phyloP scores from a whole-genome alignment of 805 yeast genomes.

The Monosporozyma aquatica region DNA sequence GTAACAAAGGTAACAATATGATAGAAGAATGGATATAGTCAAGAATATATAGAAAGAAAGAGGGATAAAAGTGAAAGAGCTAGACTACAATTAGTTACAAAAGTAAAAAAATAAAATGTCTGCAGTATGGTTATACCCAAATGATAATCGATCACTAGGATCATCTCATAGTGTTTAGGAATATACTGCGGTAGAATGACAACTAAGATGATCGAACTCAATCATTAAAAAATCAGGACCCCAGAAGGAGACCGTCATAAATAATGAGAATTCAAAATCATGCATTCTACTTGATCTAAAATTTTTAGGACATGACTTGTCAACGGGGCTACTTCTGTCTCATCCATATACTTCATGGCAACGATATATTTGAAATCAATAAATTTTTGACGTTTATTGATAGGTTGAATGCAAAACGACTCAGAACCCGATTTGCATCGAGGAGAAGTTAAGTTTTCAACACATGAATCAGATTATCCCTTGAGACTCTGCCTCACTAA shows the following conservation, averaged over 20 bases:
- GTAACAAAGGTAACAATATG: too few relatives aligned
- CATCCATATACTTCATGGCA: conserved; percentile 41
- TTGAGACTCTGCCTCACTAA: conserved; percentile 49
- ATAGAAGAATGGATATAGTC: not conserved
- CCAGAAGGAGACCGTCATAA: conserved; percentile 9
- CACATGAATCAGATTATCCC: conserved; percentile 15
- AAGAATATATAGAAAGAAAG: conserved; percentile 1
- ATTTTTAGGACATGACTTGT: conserved; percentile 49
- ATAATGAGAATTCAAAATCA: conserved; percentile 31
- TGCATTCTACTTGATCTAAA: conserved; percentile 54
- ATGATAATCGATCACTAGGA: conserved; percentile 84
- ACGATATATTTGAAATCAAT: conserved; percentile 28
- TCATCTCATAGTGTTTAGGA: conserved; percentile 98
- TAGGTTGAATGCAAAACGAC: conserved; percentile 14
- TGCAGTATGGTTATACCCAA: conserved; percentile 99
- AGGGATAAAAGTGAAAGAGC: not conserved
- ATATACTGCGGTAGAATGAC: conserved; percentile 83
- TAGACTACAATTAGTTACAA: conserved; percentile 2
- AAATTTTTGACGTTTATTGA: not conserved
- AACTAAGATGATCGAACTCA: conserved; percentile 56
- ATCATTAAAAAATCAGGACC: too few relatives aligned
- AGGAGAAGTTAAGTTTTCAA: conserved; percentile 24
- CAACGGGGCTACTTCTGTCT: conserved; percentile 94
- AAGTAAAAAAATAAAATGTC: conserved; percentile 42
- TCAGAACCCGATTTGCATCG: conserved; percentile 25